phyloP scores from a whole-genome alignment of 2,329 filamentous ascomycete genomes.

The Pseudogymnoascus sp. region DNA sequence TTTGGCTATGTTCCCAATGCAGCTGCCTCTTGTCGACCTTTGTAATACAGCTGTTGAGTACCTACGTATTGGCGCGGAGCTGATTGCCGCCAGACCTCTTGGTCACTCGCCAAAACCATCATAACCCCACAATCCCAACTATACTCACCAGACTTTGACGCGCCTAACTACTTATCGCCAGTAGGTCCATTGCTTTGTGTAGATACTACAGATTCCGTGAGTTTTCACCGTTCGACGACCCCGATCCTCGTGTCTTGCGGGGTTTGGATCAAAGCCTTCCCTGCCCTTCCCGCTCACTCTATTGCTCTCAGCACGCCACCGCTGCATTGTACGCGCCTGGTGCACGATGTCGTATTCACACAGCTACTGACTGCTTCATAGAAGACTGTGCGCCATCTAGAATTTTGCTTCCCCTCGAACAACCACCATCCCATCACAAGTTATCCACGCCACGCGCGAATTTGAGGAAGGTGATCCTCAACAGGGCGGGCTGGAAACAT shows the following conservation, averaged over 20 bases:
- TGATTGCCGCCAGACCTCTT: slow-evolving; percentile 15
- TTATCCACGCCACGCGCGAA: slow-evolving; percentile 8
- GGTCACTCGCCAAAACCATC: slow-evolving; percentile 19
- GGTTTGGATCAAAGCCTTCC: slow-evolving; percentile 8
- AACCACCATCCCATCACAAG: slow-evolving; percentile 1
- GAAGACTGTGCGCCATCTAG: slow-evolving; percentile 7
- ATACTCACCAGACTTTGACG: slow-evolving; percentile 12
- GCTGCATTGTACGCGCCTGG: slow-evolving; percentile 5
- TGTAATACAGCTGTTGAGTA: slow-evolving; percentile 12
- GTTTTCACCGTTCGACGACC: slow-evolving; percentile 1
- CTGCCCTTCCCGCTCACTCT: neutral
- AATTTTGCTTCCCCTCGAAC: neutral
- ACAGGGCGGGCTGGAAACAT: slow-evolving; percentile 51
- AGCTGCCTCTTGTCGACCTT: slow-evolving; percentile 7
- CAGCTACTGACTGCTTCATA: neutral
- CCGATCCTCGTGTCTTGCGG: neutral
- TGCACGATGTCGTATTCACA: neutral
- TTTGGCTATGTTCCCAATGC: slow-evolving; percentile 4
- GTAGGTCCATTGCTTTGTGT: slow-evolving; percentile 7
- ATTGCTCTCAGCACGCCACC: slow-evolving; percentile 5
- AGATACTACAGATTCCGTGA: slow-evolving; percentile 11
- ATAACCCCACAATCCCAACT: slow-evolving; percentile 21
- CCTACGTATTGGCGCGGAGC: slow-evolving; percentile 13
- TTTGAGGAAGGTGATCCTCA: slow-evolving; percentile 26
- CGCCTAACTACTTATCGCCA: slow-evolving; percentile 9